phyloP scores from a whole-genome alignment of 73 alveolate genomes.

The Urostyla sp. region DNA sequence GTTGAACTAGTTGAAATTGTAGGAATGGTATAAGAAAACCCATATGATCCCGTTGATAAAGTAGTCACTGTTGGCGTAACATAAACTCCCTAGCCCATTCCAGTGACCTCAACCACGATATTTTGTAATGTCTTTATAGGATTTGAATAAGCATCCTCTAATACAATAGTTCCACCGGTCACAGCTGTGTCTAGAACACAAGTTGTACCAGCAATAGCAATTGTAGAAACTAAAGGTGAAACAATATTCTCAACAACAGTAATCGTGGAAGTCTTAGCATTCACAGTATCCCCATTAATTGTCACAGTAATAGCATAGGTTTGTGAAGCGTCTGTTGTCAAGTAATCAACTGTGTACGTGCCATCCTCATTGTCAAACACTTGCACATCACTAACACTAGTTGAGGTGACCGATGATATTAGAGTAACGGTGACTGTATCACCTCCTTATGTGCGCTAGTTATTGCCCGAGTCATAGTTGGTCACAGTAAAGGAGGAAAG shows the following conservation, averaged over 20 bases:
- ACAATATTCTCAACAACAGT: conserved; percentile 53
- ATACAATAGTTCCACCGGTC: not conserved
- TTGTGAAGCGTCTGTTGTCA: not conserved
- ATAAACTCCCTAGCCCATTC: conserved; percentile 1
- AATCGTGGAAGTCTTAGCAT: conserved; percentile 49
- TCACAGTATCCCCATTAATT: conserved; percentile 65
- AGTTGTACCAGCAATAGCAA: conserved; percentile 21
- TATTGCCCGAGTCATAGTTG: conserved; percentile 58
- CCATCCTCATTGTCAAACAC: conserved; percentile 68
- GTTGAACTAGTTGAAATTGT: conserved; percentile 22
- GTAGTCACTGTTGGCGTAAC: conserved; percentile 31
- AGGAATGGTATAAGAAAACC: conserved; percentile 43
- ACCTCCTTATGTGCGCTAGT: conserved; percentile 63
- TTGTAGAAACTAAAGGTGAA: conserved; percentile 46
- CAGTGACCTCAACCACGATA: conserved; percentile 12
- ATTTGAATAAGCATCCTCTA: conserved; percentile 16
- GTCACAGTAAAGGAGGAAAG: conserved; percentile 47
- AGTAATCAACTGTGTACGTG: conserved; percentile 59
- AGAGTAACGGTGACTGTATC: conserved; percentile 57
- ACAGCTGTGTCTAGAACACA: conserved; percentile 12
- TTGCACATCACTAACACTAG: conserved; percentile 34
- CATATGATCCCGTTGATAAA: conserved; percentile 42
- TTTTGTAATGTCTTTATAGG: conserved; percentile 10
- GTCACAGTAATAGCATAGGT: conserved; percentile 53
- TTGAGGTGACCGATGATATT: not conserved